phyloP scores from a whole-genome alignment of 257 asterid species.

The Lantana camara region DNA sequence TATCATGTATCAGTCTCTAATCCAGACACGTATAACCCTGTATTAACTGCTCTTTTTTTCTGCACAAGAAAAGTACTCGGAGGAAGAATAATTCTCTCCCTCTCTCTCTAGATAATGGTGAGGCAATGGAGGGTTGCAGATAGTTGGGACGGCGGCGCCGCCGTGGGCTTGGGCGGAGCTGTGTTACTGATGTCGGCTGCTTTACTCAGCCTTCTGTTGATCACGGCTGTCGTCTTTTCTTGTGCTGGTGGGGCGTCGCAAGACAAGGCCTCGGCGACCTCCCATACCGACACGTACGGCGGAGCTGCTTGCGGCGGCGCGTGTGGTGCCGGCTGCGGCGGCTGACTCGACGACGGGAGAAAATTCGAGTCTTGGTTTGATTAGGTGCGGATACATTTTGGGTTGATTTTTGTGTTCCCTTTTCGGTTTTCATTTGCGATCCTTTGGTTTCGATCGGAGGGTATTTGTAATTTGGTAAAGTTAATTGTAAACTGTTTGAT shows the following conservation, averaged over 20 bases:
- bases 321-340: constrained; percentile 45
- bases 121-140: constrained; percentile 39
- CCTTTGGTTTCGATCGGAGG: neutral
- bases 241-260: constrained; percentile 42
- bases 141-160: constrained; percentile 30
- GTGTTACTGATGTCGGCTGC: constrained; percentile 30
- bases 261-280: constrained; percentile 33
- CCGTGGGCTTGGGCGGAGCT: constrained; percentile 23
- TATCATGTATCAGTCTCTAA: constrained; percentile 5
- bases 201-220: constrained; percentile 36
- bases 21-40: constrained; percentile 4
- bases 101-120: constrained; percentile 31
- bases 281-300: constrained; percentile 35
- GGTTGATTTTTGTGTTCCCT: neutral
- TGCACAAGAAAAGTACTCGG: neutral
- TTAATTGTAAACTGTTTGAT: neutral
- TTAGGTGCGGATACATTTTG: neutral
- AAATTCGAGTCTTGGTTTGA: neutral
- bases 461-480: neutral
- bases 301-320: constrained; percentile 41
- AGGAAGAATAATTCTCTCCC: neutral
- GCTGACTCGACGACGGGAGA: constrained; percentile 17
- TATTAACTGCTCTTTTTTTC: neutral
- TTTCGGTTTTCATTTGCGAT: neutral
- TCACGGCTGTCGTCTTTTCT: constrained; percentile 29